Evolutionary conservation across 345 rosid genomes (phyloP), one percentile per base, ranked within the genome.

Genomic region (Firmiana major): DNA sequence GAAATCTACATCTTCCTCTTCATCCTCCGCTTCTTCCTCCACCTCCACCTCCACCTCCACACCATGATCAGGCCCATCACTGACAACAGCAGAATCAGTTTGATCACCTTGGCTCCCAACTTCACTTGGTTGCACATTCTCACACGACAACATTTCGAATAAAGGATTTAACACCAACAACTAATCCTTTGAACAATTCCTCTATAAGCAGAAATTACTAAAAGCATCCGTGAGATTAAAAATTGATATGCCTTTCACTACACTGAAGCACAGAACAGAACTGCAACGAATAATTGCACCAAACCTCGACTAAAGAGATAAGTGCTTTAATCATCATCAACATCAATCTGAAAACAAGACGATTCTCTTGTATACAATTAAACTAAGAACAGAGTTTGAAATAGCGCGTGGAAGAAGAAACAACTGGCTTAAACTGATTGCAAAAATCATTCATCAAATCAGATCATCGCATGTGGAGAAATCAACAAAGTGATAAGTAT

Each of bases 1-100:
- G 81, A 94, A 93, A 84, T 93, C 97, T 6, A 87, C 82, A 79
- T 94, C 97, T 79, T 90, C 97, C 34, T 91, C 97, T 75, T 90
- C 94, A 10, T 93, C 90, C n/a, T 84, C 89, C 1, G 77, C 70
- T 51, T 84, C 87, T 15, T 86, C 90, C 43, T 82, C 89, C 7
- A 83, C 87, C 2, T 75, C 88, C 9, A 55, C 66, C 66, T 87
- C 93, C 19, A 78, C 87, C 26, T 87, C 86, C 57, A 78, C 88
- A 3, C 79, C 82, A 19, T 71, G 83, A 22, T 66, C 72, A 2
- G 76, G 67, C 42, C 74, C 65, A 69, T 78, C 82, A 64, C 4
- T 60, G 19, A 16, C 17, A 49, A 31, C 9, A 2, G 71, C 36
- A 13, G 26, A 4, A 58, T 43, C 77, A 54, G 17, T 75, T 48